These are phyloP conservation scores for Penicillium sclerotigenum DNA, from an alignment of 2,329 filamentous ascomycete genomes.

Conservation along the genomic window DNA sequence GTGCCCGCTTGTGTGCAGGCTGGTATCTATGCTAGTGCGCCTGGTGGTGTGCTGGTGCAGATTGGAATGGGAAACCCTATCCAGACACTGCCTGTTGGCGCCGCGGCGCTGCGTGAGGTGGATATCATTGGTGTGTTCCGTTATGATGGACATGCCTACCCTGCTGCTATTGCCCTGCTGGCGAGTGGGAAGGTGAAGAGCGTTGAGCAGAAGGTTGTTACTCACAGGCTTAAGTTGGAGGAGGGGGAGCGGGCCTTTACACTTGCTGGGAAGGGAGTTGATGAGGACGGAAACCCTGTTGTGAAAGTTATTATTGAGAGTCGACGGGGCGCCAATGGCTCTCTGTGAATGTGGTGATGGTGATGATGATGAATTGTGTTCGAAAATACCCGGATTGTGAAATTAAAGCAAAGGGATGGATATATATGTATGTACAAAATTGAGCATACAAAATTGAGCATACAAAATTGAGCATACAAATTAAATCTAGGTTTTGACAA, in stretches of 20 bases:
- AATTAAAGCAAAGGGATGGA: not conserved
- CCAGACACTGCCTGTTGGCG: slow-evolving; percentile 53
- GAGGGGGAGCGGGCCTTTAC: slow-evolving; percentile 53
- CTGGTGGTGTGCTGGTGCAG: slow-evolving; percentile 53
- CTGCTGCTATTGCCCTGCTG: slow-evolving; percentile 53
- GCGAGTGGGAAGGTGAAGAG: slow-evolving; percentile 49
- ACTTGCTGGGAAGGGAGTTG: slow-evolving; percentile 50
- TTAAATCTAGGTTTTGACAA: not conserved
- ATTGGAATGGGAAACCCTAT: slow-evolving; percentile 57
- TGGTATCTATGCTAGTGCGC: slow-evolving; percentile 44
- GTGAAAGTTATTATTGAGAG: slow-evolving; percentile 52
- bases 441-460: not conserved
- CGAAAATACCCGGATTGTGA: slow-evolving; percentile 23
- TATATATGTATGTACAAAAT: not conserved
- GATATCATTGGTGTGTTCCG: slow-evolving; percentile 58
- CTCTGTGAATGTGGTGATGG: slow-evolving; percentile 7
- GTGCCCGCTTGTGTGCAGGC: slow-evolving; percentile 46
- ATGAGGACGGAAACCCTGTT: slow-evolving; percentile 52
- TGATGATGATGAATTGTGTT: slow-evolving; percentile 11
- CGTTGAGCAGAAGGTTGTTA: slow-evolving; percentile 52
- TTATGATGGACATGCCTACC: slow-evolving; percentile 53
- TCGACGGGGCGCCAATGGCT: slow-evolving; percentile 9
- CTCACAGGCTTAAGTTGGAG: slow-evolving; percentile 50
- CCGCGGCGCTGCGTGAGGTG: slow-evolving; percentile 55
- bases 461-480: not conserved